These are phyloP conservation scores for Aspergillus sp. DNA, from an alignment of 2,329 filamentous ascomycete genomes.

Conservation along the genomic window DNA sequence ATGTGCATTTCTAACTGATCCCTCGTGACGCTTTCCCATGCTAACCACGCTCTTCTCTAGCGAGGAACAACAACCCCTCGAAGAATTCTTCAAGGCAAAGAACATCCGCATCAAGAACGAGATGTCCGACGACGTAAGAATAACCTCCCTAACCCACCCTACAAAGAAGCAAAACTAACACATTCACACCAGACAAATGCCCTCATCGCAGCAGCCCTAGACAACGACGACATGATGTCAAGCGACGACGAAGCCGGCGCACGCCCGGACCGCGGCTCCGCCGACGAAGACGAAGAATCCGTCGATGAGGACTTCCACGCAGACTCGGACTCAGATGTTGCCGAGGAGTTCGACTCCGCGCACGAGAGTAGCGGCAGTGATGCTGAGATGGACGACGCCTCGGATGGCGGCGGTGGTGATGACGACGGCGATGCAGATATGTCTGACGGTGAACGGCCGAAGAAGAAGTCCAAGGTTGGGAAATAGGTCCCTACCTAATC, in stretches of 20 bases:
- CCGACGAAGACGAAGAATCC: constrained; percentile 93
- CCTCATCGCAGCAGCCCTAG: constrained; percentile 75
- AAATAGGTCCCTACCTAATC: constrained; percentile 23
- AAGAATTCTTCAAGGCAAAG: constrained; percentile 96
- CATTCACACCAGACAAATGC: constrained; percentile 47
- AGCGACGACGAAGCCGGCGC: constrained; percentile 74
- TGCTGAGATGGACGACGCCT: constrained; percentile 56
- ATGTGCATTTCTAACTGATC: not conserved
- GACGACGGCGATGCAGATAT: constrained; percentile 23
- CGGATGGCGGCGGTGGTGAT: constrained; percentile 39
- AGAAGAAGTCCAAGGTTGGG: constrained; percentile 62
- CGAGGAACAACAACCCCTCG: constrained; percentile 94
- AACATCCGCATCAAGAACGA: constrained; percentile 96
- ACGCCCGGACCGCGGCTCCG: constrained; percentile 78
- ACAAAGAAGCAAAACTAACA: constrained; percentile 23
- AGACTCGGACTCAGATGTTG: constrained; percentile 90
- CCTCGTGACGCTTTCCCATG: constrained; percentile 11
- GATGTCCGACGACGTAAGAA: constrained; percentile 87
- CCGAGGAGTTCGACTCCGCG: constrained; percentile 90
- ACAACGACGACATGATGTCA: constrained; percentile 77
- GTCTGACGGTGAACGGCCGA: constrained; percentile 54
- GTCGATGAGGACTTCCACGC: constrained; percentile 94
- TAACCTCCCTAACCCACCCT: not conserved
- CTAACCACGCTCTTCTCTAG: constrained; percentile 34
- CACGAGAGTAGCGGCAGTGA: constrained; percentile 80